Evolutionary conservation across 1,284 basidiomycete species (phyloP).

Genomic region (Puccinia hordei): DNA sequence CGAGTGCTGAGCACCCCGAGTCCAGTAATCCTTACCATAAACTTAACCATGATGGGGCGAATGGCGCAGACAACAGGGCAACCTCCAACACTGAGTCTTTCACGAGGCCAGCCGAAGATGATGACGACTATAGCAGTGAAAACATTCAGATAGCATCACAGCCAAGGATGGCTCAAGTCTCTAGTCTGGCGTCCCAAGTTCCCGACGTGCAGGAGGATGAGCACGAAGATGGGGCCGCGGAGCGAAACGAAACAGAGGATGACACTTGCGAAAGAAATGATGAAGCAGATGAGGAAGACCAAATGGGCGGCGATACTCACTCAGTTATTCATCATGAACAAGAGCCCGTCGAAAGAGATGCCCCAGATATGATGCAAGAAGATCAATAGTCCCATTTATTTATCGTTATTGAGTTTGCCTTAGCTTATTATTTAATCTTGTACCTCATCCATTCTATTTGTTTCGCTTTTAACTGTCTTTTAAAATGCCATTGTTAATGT

Average conservation of each 20-base stretch:
- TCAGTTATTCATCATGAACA: not conserved
- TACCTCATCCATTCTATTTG: not conserved
- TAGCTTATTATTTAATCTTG: not conserved
- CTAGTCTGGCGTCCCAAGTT: not conserved
- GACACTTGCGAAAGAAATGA: not conserved
- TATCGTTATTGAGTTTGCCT: not conserved
- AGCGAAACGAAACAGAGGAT: not conserved
- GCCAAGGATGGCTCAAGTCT: not conserved
- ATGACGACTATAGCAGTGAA: not conserved
- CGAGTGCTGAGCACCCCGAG: not conserved
- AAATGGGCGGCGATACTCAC: not conserved
- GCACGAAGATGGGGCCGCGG: not conserved
- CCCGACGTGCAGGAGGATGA: not conserved
- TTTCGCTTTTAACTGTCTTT: not conserved
- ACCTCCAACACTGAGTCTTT: not conserved
- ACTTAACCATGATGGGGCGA: not conserved
- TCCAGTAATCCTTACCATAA: not conserved
- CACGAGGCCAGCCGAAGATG: not conserved
- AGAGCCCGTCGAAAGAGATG: not conserved
- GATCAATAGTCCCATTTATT: not conserved
- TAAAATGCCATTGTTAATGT: not conserved
- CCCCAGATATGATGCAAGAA: slow-evolving; percentile 19
- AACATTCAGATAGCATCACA: not conserved
- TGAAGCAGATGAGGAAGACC: slow-evolving; percentile 11
- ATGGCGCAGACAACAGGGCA: not conserved